Evolutionary conservation across 2,329 filamentous ascomycete species (phyloP).

Genomic region (Colletotrichum tropicicola): DNA sequence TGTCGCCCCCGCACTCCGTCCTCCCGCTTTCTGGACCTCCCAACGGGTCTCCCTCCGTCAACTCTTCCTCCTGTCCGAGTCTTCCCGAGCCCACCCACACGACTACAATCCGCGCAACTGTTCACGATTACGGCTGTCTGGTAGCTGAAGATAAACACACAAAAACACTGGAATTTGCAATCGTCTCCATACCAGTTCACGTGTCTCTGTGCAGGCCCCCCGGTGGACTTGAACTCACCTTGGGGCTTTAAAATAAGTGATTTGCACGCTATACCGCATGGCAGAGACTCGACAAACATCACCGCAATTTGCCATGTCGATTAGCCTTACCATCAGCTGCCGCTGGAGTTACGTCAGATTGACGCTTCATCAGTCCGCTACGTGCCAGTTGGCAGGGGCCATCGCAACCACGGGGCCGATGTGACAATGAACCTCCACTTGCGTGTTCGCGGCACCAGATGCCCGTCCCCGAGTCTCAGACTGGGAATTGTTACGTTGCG

Average conservation of each 20-base stretch:
- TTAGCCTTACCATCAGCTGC: background rate
- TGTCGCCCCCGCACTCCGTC: conserved; percentile 4
- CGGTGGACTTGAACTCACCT: conserved; percentile 17
- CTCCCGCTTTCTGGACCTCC: conserved; percentile 21
- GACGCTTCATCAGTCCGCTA: background rate
- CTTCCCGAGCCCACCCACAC: conserved; percentile 28
- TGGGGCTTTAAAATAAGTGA: conserved; percentile 21
- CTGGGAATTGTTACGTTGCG: background rate
- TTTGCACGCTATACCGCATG: conserved; percentile 16
- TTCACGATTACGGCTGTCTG: conserved; percentile 34
- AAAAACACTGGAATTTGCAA: conserved; percentile 35
- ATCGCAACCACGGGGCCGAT: background rate
- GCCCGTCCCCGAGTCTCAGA: background rate
- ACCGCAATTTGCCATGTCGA: background rate
- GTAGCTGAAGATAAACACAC: conserved; percentile 35
- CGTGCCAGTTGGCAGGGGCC: background rate
- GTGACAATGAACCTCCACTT: background rate
- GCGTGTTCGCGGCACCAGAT: background rate
- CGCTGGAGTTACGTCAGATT: background rate
- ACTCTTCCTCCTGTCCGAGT: conserved; percentile 30
- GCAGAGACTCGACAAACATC: background rate
- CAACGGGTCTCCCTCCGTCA: conserved; percentile 4
- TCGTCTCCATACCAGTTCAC: conserved; percentile 27
- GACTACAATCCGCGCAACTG: conserved; percentile 32
- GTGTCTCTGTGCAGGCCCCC: conserved; percentile 23